These are phyloP conservation scores for Phytopythium aichiense DNA, from an alignment of 352 stramenopile species.

Conservation along the genomic window DNA sequence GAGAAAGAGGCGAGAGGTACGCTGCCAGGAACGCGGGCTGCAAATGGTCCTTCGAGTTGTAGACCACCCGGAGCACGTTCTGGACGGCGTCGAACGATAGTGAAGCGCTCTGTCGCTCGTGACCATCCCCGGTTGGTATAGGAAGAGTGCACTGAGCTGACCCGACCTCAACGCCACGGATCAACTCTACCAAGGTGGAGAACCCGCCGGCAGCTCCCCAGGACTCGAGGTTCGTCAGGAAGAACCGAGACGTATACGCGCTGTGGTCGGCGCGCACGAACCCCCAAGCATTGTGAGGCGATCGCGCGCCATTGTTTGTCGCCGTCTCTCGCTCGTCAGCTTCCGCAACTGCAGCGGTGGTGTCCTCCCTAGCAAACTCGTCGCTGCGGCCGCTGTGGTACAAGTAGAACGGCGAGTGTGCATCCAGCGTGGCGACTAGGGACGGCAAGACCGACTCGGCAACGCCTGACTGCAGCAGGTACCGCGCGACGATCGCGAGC, in stretches of 20 bases:
- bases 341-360: neutral
- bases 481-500: conserved; percentile 22
- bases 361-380: neutral
- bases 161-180: conserved; percentile 16
- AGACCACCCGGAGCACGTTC: conserved; percentile 49
- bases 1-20: conserved; percentile 33
- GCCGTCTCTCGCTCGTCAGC: conserved; percentile 1
- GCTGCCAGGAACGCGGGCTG: conserved; percentile 26
- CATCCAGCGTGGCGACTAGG: conserved; percentile 53
- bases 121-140: neutral
- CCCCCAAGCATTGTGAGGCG: neutral
- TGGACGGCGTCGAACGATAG: conserved; percentile 48
- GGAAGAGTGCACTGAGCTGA: neutral
- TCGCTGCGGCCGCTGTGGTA: conserved; percentile 12
- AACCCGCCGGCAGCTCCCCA: conserved; percentile 60
- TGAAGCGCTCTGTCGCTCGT: neutral
- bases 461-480: conserved; percentile 31
- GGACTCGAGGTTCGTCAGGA: conserved; percentile 42
- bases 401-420: conserved; percentile 53
- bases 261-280: conserved; percentile 9
- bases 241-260: conserved; percentile 29
- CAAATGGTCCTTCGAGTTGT: conserved; percentile 59
- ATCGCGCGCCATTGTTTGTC: too few relatives aligned
- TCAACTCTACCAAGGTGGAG: conserved; percentile 34
- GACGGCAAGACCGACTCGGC: conserved; percentile 12